Evolutionary conservation across 495 filamentous ascomycete genomes (phyloP), one percentile per base, ranked within the genome.

Genomic region (Neurospora sp.): DNA sequence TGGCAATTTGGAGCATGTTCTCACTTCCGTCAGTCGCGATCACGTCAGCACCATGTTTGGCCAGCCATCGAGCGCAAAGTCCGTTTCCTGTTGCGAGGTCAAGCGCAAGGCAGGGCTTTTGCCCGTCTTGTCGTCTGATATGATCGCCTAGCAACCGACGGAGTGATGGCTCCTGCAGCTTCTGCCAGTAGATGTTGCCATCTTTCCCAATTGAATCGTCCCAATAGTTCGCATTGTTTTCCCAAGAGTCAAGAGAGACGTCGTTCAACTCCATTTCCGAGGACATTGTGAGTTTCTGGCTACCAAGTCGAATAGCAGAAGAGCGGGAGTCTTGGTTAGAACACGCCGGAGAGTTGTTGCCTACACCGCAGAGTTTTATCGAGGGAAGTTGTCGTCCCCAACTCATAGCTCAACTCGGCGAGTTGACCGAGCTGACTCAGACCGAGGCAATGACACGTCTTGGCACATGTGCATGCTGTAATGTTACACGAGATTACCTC

Each of bases 61-160:
- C 74, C 12, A 85, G 65, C 78, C 78, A 82, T 16, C 83, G 77
- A 14, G 82, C 81, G 44, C 80, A 78, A 10, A 83, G 75, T 14
- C 83, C 82, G 61, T 85, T 85, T 20, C 83, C 83, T 5, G 81
- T 84, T 0, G 82, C 79, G 20, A 85, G 73, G 10, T 85, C 82
- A 18, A 85, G 78, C 4, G 81, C 78, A 8, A 69, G 71, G 27
- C 74, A 76, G n/a, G 4, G 10, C 10, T 12, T 2, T 22, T 53
- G n/a, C 72, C 76, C 20, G 72, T 59, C 10, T 69, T 69, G n/a
- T 44, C 38, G 18, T 4, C 5, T 22, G 10, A 80, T 71, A 12
- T 74, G 69, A 0, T 71, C 39, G 8, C 69, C 72, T 1, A 83
- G 74, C 22, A 84, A 73, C 14, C 80, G 80, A 5, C 69, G 31